Conservation (phyloP, 495 filamentous ascomycete species). For the Cetradonia linearis region DNA sequence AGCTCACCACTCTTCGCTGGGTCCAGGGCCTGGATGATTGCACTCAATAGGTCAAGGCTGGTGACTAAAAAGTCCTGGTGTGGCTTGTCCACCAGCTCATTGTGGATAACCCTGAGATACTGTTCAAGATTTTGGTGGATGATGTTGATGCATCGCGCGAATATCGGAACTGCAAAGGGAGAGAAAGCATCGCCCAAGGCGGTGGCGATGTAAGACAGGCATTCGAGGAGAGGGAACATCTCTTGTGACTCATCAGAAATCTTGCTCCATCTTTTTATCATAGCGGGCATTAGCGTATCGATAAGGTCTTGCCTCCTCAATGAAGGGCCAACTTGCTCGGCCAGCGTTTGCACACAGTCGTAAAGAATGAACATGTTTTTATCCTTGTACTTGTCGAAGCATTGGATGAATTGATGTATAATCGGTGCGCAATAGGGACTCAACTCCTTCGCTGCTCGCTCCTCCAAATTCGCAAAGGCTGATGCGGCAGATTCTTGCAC, state of each 20-base stretch:
- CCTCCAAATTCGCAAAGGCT: slow-evolving; percentile 91
- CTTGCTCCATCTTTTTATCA: slow-evolving; percentile 81
- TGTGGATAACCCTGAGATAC: slow-evolving; percentile 53
- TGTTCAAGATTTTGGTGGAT: slow-evolving; percentile 84
- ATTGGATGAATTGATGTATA: slow-evolving; percentile 80
- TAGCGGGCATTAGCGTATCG: slow-evolving; percentile 82
- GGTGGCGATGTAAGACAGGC: slow-evolving; percentile 85
- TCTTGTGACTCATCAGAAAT: slow-evolving; percentile 85
- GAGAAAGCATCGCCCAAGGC: slow-evolving; percentile 76
- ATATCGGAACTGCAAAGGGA: slow-evolving; percentile 74
- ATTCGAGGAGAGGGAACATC: slow-evolving; percentile 88
- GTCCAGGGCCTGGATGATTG: slow-evolving; percentile 86
- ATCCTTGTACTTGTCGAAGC: slow-evolving; percentile 93
- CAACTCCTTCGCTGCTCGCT: slow-evolving; percentile 73
- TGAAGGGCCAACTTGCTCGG: slow-evolving; percentile 76
- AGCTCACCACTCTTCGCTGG: slow-evolving; percentile 62
- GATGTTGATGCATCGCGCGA: slow-evolving; percentile 75
- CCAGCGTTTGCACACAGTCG: slow-evolving; percentile 95
- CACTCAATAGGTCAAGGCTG: slow-evolving; percentile 86
- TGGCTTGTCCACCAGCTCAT: slow-evolving; percentile 60
- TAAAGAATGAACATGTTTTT: slow-evolving; percentile 98
- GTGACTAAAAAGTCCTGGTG: slow-evolving; percentile 98
- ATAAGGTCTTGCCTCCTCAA: slow-evolving; percentile 69
- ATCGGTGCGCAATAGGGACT: slow-evolving; percentile 83
- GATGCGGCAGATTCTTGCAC: slow-evolving; percentile 95